Evolutionary conservation across 148 eudicot species (phyloP).

Genomic region (Rhododendron williamsianum): DNA sequence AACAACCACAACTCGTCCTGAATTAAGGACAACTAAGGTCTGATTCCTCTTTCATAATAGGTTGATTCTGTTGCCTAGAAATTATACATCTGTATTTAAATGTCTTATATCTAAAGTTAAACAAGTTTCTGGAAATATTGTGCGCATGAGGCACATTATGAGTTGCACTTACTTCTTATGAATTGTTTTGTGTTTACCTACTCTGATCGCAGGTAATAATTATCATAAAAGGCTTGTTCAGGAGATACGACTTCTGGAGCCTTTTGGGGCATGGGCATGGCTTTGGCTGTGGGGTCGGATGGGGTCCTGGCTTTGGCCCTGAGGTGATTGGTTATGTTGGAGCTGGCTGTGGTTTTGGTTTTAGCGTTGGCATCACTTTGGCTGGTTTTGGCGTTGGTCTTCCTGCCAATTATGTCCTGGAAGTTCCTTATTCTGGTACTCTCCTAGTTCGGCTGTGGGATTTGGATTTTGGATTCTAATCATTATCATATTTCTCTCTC

Average conservation of each 20-base stretch:
- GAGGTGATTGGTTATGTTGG: slow-evolving; percentile 97
- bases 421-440: slow-evolving; percentile 68
- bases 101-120: not conserved
- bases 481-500: no score
- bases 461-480: no score
- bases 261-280: slow-evolving; percentile 98
- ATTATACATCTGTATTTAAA: not conserved
- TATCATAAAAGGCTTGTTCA: slow-evolving; percentile 79
- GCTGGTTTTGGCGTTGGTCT: slow-evolving; percentile 94
- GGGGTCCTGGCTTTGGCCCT: slow-evolving; percentile 99
- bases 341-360: slow-evolving; percentile 95
- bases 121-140: not conserved
- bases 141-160: not conserved
- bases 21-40: not conserved
- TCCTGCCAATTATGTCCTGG: slow-evolving; percentile 56
- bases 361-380: slow-evolving; percentile 80
- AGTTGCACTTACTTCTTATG: not conserved
- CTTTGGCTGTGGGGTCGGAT: slow-evolving; percentile 94
- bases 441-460: not conserved
- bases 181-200: not conserved
- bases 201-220: slow-evolving; percentile 49
- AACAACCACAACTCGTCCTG: not conserved
- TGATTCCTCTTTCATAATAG: not conserved
- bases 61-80: not conserved
- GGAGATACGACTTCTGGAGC: slow-evolving; percentile 89